These are phyloP conservation scores for Globisporangium middletonii DNA, from an alignment of 352 stramenopile genomes.

Conservation along the genomic window DNA sequence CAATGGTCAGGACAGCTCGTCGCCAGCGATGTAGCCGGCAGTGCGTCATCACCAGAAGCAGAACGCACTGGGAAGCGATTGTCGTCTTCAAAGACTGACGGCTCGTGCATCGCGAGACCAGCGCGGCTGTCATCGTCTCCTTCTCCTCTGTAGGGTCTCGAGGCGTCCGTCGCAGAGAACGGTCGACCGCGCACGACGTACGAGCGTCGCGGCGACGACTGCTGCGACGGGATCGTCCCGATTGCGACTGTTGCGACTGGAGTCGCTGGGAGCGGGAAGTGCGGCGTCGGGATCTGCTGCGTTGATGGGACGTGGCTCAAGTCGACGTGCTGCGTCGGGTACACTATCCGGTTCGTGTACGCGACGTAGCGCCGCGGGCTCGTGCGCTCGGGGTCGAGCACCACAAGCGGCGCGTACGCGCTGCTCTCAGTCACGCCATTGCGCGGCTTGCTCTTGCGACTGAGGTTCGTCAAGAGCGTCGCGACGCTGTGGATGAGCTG, in stretches of 20 bases:
- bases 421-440: slow-evolving; percentile 7
- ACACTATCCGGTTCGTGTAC: slow-evolving; percentile 27
- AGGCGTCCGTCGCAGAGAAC: not conserved
- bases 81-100: slow-evolving; percentile 20
- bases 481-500: slow-evolving; percentile 52
- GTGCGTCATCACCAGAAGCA: not conserved
- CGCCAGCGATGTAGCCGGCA: not conserved
- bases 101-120: not conserved
- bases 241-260: too few species aligned
- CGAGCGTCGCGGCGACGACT: not conserved
- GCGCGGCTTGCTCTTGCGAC: slow-evolving; percentile 21
- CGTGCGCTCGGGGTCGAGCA: slow-evolving; percentile 2
- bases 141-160: not conserved
- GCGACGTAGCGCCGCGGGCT: slow-evolving; percentile 22
- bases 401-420: slow-evolving; percentile 7
- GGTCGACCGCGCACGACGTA: slow-evolving; percentile 3
- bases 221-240: too few species aligned
- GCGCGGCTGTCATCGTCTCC: too few species aligned
- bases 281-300: slow-evolving; percentile 48
- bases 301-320: slow-evolving; percentile 41
- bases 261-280: slow-evolving; percentile 17
- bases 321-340: slow-evolving; percentile 41
- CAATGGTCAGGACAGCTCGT: not conserved
- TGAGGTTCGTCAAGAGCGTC: slow-evolving; percentile 45
- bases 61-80: slow-evolving; percentile 37